These are phyloP conservation scores for Piedraia hortae DNA, from an alignment of 2,329 filamentous ascomycete species.

Conservation along the genomic window DNA sequence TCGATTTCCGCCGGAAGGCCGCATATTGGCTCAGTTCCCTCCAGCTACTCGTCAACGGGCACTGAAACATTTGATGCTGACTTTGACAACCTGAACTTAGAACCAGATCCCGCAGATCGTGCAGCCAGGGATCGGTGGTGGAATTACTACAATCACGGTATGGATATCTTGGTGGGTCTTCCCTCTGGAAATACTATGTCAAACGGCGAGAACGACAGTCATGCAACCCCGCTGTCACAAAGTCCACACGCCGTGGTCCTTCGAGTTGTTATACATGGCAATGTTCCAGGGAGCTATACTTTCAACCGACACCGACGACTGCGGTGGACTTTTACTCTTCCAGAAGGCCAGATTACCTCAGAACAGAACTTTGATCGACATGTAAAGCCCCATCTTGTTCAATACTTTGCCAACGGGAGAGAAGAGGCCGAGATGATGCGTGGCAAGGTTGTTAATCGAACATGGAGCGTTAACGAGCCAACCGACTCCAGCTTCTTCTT, in stretches of 20 bases:
- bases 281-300: constrained; percentile 82
- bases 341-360: constrained; percentile 26
- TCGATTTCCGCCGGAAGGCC: constrained; percentile 6
- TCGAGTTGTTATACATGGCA: constrained; percentile 81
- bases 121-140: constrained; percentile 41
- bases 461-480: constrained; percentile 10
- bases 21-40: constrained; percentile 10
- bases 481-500: constrained; percentile 12
- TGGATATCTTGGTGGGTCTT: constrained; percentile 74
- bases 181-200: constrained; percentile 20
- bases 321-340: constrained; percentile 40
- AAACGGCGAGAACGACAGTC: constrained; percentile 6
- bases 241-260: constrained; percentile 44
- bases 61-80: constrained; percentile 19
- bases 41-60: constrained; percentile 14
- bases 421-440: constrained; percentile 15
- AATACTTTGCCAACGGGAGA: constrained; percentile 14
- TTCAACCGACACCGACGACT: constrained; percentile 85
- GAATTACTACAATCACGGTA: constrained; percentile 90
- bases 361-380: constrained; percentile 47
- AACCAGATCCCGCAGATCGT: constrained; percentile 32
- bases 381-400: constrained; percentile 25
- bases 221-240: constrained; percentile 3
- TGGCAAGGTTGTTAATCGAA: constrained; percentile 14
- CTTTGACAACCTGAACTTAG: constrained; percentile 22